Conservation (phyloP, 495 filamentous ascomycete species). For the Choiromyces venosus region DNA sequence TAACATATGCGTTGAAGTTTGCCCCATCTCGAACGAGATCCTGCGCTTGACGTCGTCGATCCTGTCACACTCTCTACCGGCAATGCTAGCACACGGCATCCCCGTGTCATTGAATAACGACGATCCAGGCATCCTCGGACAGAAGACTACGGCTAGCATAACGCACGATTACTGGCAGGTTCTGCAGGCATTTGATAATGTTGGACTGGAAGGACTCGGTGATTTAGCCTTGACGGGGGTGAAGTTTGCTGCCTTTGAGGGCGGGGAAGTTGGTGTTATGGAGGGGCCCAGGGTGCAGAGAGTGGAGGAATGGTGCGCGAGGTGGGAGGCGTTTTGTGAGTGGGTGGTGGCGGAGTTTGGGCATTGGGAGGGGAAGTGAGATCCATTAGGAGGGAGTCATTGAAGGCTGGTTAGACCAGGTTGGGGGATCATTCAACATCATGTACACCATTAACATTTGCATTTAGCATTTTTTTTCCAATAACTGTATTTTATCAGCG, state of each 20-base stretch:
- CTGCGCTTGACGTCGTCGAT: constrained; percentile 70
- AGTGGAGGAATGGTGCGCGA: constrained; percentile 67
- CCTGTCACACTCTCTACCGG: constrained; percentile 73
- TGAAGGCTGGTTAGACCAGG: not conserved
- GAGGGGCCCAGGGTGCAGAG: constrained; percentile 70
- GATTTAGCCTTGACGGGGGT: constrained; percentile 89
- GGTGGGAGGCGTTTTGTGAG: constrained; percentile 86
- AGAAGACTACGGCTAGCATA: constrained; percentile 62
- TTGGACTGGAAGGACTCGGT: constrained; percentile 75
- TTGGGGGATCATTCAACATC: not conserved
- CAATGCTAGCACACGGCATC: constrained; percentile 78
- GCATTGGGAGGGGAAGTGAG: constrained; percentile 46
- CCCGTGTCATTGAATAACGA: constrained; percentile 73
- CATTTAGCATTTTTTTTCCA: too few relatives aligned
- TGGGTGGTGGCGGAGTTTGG: constrained; percentile 84
- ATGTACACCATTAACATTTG: not conserved
- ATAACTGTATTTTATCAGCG: too few relatives aligned
- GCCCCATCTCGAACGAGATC: constrained; percentile 79
- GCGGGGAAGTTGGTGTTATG: constrained; percentile 70
- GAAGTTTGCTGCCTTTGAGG: constrained; percentile 80
- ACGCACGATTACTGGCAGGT: constrained; percentile 92
- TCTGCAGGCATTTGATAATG: constrained; percentile 75
- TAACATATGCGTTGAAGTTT: constrained; percentile 79
- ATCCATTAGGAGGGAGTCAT: not conserved
- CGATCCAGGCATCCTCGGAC: constrained; percentile 74